Conservation (phyloP, 257 asterid species). For the Schizonepeta tenuifolia region DNA sequence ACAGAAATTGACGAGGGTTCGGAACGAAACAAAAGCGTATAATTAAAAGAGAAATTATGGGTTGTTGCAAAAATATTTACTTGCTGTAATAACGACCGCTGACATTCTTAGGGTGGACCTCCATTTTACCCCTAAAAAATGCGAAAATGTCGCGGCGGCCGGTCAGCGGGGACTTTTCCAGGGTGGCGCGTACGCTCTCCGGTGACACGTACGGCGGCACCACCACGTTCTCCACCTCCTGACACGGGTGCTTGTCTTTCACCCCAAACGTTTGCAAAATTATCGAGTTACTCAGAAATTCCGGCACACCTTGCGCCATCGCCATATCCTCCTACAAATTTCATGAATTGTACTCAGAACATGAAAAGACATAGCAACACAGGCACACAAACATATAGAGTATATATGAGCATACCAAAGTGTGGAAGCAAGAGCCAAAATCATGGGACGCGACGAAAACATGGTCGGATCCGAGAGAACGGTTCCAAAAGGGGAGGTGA, state of each 20-base stretch:
- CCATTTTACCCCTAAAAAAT: slow-evolving; percentile 95
- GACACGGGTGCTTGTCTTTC: slow-evolving; percentile 74
- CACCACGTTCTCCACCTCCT: slow-evolving; percentile 73
- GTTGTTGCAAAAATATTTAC: slow-evolving; percentile 37
- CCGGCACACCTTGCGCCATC: slow-evolving; percentile 74
- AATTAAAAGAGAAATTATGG: neutral
- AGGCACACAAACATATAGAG: neutral
- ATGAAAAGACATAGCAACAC: neutral
- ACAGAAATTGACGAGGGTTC: no score
- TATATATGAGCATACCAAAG: slow-evolving; percentile 52
- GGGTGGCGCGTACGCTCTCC: slow-evolving; percentile 57
- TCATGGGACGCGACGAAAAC: slow-evolving; percentile 94
- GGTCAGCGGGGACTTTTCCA: slow-evolving; percentile 44
- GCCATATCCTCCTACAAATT: slow-evolving; percentile 80
- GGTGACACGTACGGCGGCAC: slow-evolving; percentile 87
- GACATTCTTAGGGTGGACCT: slow-evolving; percentile 83
- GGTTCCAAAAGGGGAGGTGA: slow-evolving; percentile 82
- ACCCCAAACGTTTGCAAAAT: slow-evolving; percentile 90
- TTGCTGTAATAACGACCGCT: slow-evolving; percentile 93
- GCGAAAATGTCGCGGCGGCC: slow-evolving; percentile 81
- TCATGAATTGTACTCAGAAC: neutral
- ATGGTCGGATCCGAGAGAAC: slow-evolving; percentile 84
- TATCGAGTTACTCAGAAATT: slow-evolving; percentile 62
- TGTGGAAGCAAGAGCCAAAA: slow-evolving; percentile 93
- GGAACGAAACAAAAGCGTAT: neutral